A percentile compares a stretch with the other conserved stretches of the same genome.
Conservation (phyloP, 2,329 filamentous ascomycete genomes). For the Septoria petroselini region DNA sequence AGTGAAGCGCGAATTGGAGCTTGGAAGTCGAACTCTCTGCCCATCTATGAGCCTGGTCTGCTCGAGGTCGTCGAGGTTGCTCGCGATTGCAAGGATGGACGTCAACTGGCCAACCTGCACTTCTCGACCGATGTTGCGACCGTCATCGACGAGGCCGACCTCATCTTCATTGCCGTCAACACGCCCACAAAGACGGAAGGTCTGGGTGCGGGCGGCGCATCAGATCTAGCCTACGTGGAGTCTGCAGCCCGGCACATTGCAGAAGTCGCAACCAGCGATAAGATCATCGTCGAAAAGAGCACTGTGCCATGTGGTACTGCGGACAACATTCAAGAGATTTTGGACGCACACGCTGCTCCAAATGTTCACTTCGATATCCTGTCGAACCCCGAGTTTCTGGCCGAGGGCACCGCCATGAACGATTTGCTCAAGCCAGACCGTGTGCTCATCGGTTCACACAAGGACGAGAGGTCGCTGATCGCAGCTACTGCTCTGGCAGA, state of each 20-base stretch:
- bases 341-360: slow-evolving; percentile 55
- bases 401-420: slow-evolving; percentile 70
- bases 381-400: slow-evolving; percentile 78
- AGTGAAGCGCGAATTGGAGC: slow-evolving; percentile 63
- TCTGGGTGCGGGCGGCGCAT: slow-evolving; percentile 66
- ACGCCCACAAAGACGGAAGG: slow-evolving; percentile 73
- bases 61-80: slow-evolving; percentile 64
- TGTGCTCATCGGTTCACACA: slow-evolving; percentile 68
- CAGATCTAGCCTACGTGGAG: slow-evolving; percentile 70
- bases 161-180: slow-evolving; percentile 74
- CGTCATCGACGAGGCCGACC: slow-evolving; percentile 64
- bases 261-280: slow-evolving; percentile 60
- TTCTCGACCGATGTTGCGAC: slow-evolving; percentile 67
- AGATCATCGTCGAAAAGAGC: slow-evolving; percentile 77
- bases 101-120: slow-evolving; percentile 60
- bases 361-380: slow-evolving; percentile 69
- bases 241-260: slow-evolving; percentile 66
- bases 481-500: slow-evolving; percentile 63
- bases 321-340: slow-evolving; percentile 65
- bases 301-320: slow-evolving; percentile 76
- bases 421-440: slow-evolving; percentile 70
- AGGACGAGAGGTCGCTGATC: slow-evolving; percentile 56
- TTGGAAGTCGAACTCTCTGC: slow-evolving; percentile 71
- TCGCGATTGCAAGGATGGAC: slow-evolving; percentile 43
- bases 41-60: slow-evolving; percentile 73